A percentile compares a stretch with the other conserved stretches of the same genome.
These are phyloP conservation scores for Arthroderma sp. DNA, from an alignment of 2,329 filamentous ascomycete genomes.

Conservation along the genomic window DNA sequence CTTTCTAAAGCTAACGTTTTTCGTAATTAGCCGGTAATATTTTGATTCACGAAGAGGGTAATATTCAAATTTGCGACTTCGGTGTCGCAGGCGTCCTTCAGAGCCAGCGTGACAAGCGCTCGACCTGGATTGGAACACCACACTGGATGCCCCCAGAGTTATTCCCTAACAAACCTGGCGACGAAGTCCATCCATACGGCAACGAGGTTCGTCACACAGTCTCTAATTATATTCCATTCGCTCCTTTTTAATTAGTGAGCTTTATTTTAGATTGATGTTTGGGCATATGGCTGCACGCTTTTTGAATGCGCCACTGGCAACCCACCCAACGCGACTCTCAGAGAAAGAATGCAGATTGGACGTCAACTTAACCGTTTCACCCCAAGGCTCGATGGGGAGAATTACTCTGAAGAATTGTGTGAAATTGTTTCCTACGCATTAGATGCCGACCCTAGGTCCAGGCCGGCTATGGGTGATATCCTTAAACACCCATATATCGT, in stretches of 20 bases:
- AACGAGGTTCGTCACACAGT: conserved; percentile 31
- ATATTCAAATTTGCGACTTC: conserved; percentile 53
- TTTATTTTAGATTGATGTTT: conserved; percentile 35
- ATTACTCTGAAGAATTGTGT: conserved; percentile 35
- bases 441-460: conserved; percentile 32
- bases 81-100: conserved; percentile 53
- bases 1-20: neutral
- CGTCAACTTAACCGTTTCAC: conserved; percentile 33
- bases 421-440: conserved; percentile 36
- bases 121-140: conserved; percentile 54
- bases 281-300: conserved; percentile 41
- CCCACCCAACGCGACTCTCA: conserved; percentile 38
- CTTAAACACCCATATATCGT: conserved; percentile 36
- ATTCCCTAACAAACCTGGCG: conserved; percentile 26
- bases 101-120: conserved; percentile 47
- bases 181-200: conserved; percentile 34
- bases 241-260: conserved; percentile 5
- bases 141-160: conserved; percentile 57
- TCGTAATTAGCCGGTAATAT: conserved; percentile 45
- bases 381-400: conserved; percentile 32
- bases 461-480: conserved; percentile 38
- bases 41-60: conserved; percentile 51
- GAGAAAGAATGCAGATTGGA: conserved; percentile 37
- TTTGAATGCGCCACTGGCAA: conserved; percentile 40
- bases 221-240: neutral